These are phyloP conservation scores for Aegilops tauschii DNA, from an alignment of 176 grass and related monocot species.

Conservation along the genomic window DNA sequence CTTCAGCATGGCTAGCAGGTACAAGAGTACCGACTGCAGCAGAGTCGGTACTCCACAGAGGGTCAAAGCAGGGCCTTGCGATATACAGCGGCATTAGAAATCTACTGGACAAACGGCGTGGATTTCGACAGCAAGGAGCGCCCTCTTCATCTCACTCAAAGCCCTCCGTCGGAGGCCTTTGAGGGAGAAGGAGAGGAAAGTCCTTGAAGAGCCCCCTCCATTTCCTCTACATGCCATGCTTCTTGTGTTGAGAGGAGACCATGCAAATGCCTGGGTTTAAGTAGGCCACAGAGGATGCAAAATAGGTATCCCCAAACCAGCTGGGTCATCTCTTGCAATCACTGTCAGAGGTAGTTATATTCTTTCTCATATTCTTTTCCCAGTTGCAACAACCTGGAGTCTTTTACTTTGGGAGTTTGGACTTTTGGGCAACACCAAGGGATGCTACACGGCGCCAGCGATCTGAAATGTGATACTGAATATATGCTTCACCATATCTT, in stretches of 20 bases:
- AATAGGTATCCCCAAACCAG: not conserved
- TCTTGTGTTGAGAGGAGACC: constrained; percentile 20
- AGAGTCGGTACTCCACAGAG: not conserved
- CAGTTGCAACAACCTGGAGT: constrained; percentile 6
- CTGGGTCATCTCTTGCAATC: constrained; percentile 10
- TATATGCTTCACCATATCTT: constrained; percentile 4
- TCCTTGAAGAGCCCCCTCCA: not conserved
- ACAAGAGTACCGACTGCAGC: not conserved
- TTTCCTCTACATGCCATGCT: not conserved
- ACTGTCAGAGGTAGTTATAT: constrained; percentile 21
- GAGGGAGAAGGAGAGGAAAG: constrained; percentile 46
- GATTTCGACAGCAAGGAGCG: not conserved
- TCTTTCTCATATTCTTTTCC: constrained; percentile 27
- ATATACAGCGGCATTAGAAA: not conserved
- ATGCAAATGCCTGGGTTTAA: constrained; percentile 34
- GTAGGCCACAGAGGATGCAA: constrained; percentile 22
- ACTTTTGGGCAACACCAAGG: constrained; percentile 27
- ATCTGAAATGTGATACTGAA: constrained; percentile 25
- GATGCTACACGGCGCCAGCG: not conserved
- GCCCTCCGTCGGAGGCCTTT: constrained; percentile 45
- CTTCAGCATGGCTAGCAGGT: not conserved
- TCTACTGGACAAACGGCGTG: not conserved
- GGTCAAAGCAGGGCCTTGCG: not conserved
- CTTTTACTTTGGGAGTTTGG: constrained; percentile 15
- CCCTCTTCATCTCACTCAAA: constrained; percentile 31